Conservation (phyloP, 1,284 basidiomycete genomes). For the Schizophyllum commune region DNA sequence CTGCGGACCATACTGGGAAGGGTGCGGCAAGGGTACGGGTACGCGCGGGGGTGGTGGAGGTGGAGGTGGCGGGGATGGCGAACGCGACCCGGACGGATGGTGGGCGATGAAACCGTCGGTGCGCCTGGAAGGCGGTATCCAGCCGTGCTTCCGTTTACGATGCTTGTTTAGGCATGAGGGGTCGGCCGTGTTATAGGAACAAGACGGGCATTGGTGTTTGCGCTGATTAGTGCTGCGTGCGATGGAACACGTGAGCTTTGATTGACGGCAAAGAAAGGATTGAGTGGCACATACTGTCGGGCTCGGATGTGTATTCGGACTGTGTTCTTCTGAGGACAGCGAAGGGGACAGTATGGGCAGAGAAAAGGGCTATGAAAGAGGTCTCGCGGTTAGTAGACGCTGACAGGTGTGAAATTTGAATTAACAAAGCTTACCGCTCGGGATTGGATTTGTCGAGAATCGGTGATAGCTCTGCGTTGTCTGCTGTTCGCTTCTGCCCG, state of each 20-base stretch:
- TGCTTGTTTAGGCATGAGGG: background rate
- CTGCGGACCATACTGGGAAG: too few species aligned
- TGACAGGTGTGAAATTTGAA: too few species aligned
- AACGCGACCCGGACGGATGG: background rate
- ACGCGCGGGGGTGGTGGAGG: too few species aligned
- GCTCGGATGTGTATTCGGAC: background rate
- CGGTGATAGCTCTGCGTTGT: background rate
- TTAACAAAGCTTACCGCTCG: background rate
- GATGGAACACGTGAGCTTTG: background rate
- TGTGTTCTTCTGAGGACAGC: background rate
- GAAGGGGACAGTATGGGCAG: background rate
- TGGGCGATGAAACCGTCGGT: background rate
- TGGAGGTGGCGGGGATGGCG: background rate
- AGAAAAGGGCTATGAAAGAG: background rate
- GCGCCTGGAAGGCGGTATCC: background rate
- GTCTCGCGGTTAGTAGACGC: background rate
- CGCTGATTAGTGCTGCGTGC: background rate
- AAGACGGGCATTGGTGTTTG: background rate
- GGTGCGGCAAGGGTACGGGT: too few species aligned
- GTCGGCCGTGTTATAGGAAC: background rate
- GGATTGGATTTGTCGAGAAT: background rate
- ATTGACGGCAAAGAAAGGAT: background rate
- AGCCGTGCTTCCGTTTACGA: background rate
- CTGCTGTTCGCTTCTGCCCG: background rate
- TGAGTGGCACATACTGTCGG: background rate